Evolutionary conservation across 164 flowering plant genomes (phyloP), one percentile per base, ranked within the genome.

Genomic region (Vitis labrusca): DNA sequence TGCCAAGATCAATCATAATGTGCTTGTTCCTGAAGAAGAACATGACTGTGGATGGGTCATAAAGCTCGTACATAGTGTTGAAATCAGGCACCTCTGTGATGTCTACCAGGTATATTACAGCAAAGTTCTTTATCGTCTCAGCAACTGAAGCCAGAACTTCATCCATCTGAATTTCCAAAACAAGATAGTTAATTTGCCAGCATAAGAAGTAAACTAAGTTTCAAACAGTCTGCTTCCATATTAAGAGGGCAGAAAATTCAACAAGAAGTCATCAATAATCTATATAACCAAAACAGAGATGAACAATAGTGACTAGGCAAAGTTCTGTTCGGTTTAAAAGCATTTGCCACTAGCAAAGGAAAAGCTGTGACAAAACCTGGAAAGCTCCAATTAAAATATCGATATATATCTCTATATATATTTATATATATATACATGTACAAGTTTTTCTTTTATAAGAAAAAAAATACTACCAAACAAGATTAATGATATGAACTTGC

Each of bases 11-110:
- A 37, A 93, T 91, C 98, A 93, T 89, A 10, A 93, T 93, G 81
- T 93, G 98, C 83, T 94, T 92, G 95, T 94, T 94, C 65, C 97
- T 82, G 84, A 94, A 94, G 78, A 94, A 94, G 85, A 94, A 94
- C 98, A 94, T 89, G 64, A 92, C 74, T 0, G 97, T 94, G 10
- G 92, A 94, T 15, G 98, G 98, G 64, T 94, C 97, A 51, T 94
- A 94, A 67, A 94, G 74, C 76, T 94, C 98, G 52, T 92, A 92
- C 98, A 94, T 94, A 2, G 97, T 92, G 84, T 94, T 94, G 79
- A 94, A 92, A 77, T 94, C 98, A 5, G 97, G 98, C 29, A 92
- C 93, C 85, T 94, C 93, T 0, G 94, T 88, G 59, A 94, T 94
- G 82, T 92, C 97, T 68, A 94, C 97, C 44, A 92, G 86, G 78